These are phyloP conservation scores for Mucor sp. DNA, from an alignment of 371 early-diverging fungal genomes.

Conservation along the genomic window DNA sequence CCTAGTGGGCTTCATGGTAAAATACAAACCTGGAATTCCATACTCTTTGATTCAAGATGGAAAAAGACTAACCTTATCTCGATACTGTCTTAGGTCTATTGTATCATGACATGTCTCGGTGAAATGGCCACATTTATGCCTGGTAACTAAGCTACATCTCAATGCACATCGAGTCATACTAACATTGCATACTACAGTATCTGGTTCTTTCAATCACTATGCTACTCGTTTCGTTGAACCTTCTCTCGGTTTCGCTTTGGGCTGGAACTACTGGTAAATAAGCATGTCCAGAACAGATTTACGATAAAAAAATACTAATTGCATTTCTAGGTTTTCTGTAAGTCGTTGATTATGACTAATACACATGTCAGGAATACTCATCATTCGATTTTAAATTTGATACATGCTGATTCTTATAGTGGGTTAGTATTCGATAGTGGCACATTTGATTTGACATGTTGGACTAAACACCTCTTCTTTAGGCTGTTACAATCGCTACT, in stretches of 20 bases:
- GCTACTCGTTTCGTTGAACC: slow-evolving; percentile 85
- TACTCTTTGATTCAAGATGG: neutral
- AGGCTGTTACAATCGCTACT: slow-evolving; percentile 43
- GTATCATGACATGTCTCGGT: slow-evolving; percentile 79
- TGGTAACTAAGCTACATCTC: slow-evolving; percentile 21
- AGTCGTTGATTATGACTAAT: slow-evolving; percentile 12
- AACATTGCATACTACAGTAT: slow-evolving; percentile 37
- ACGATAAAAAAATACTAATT: neutral
- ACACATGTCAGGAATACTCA: neutral
- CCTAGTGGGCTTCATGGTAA: slow-evolving; percentile 49
- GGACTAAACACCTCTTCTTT: neutral
- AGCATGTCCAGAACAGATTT: neutral
- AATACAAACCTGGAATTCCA: neutral
- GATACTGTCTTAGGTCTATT: slow-evolving; percentile 63
- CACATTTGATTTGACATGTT: neutral
- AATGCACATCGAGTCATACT: neutral
- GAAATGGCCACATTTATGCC: slow-evolving; percentile 82
- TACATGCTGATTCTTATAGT: slow-evolving; percentile 14
- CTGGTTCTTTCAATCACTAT: slow-evolving; percentile 86
- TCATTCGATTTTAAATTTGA: neutral
- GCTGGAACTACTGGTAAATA: slow-evolving; percentile 61
- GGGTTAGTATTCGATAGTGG: slow-evolving; percentile 30
- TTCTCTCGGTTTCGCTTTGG: slow-evolving; percentile 77
- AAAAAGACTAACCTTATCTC: neutral
- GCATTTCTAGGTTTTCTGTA: slow-evolving; percentile 38